Conservation (phyloP, 805 yeast species). For the Huiozyma sinensis region DNA sequence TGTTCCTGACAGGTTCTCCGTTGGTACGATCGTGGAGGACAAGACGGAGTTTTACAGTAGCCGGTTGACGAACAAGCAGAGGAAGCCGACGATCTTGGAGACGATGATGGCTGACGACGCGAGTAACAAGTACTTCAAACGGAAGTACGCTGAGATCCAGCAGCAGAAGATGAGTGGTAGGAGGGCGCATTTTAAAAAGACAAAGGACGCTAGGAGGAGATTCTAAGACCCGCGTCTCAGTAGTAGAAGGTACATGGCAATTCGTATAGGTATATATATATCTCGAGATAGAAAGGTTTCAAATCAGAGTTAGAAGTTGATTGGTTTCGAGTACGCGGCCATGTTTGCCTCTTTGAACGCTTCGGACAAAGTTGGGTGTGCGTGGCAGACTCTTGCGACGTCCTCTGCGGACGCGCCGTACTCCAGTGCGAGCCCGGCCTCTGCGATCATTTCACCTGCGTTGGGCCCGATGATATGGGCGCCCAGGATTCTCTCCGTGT, state of each 20-base stretch:
- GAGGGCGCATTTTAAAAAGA: constrained; percentile 52
- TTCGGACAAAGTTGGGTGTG: constrained; percentile 96
- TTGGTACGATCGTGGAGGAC: constrained; percentile 82
- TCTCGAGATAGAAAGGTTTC: too few species aligned
- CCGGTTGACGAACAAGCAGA: constrained; percentile 55
- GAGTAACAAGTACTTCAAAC: constrained; percentile 67
- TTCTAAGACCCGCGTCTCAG: constrained; percentile 1
- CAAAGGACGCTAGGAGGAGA: constrained; percentile 45
- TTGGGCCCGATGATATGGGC: constrained; percentile 95
- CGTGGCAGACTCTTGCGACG: constrained; percentile 94
- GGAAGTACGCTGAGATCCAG: constrained; percentile 76
- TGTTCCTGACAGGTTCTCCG: constrained; percentile 69
- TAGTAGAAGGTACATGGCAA: not conserved
- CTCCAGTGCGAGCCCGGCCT: constrained; percentile 94
- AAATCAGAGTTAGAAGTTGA: constrained; percentile 40
- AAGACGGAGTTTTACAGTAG: constrained; percentile 58
- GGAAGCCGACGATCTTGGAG: constrained; percentile 71
- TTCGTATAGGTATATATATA: not conserved
- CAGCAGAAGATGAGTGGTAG: constrained; percentile 50
- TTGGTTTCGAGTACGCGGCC: constrained; percentile 83
- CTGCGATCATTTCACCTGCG: constrained; percentile 99
- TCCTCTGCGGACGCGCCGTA: constrained; percentile 99
- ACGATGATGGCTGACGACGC: constrained; percentile 69
- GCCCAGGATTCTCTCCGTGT: constrained; percentile 93
- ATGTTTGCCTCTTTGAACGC: constrained; percentile 97